Evolutionary conservation across 129 eudicot genomes (phyloP).

Genomic region (Silybum marianum): DNA sequence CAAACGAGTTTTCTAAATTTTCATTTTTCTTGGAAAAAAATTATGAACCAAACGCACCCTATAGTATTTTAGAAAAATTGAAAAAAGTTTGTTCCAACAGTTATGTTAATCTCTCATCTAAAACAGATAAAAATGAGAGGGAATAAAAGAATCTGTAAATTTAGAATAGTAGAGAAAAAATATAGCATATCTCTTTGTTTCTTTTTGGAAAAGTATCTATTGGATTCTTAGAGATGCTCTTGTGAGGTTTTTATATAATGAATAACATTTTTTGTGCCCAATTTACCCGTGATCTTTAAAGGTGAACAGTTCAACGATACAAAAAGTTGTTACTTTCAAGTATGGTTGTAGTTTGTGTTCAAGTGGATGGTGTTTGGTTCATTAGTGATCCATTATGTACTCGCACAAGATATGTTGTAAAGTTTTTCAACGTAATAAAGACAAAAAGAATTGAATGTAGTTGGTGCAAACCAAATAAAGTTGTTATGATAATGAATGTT

Average conservation of each 20-base stretch:
- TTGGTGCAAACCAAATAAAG: not conserved
- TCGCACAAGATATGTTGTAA: not conserved
- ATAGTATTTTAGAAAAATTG: too few relatives aligned
- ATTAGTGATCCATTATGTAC: not conserved
- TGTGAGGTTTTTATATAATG: not conserved
- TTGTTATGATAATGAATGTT: not conserved
- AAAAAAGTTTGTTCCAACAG: too few relatives aligned
- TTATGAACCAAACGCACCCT: too few relatives aligned
- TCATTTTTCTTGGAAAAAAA: too few relatives aligned
- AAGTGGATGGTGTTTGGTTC: not conserved
- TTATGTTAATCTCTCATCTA: too few relatives aligned
- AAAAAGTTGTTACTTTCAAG: not conserved
- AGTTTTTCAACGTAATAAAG: not conserved
- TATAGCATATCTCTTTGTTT: too few relatives aligned
- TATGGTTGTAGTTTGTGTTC: not conserved
- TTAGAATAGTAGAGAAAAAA: too few relatives aligned
- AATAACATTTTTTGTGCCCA: not conserved
- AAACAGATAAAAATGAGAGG: too few relatives aligned
- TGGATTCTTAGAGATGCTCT: too few relatives aligned
- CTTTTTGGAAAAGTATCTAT: too few relatives aligned
- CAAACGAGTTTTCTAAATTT: too few relatives aligned
- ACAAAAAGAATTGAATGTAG: not conserved
- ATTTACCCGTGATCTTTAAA: not conserved
- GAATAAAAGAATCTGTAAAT: too few relatives aligned
- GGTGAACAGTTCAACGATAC: not conserved